Evolutionary conservation across 768 basidiomycete species (phyloP).

Genomic region (Boletus pseudo-olivaceus): DNA sequence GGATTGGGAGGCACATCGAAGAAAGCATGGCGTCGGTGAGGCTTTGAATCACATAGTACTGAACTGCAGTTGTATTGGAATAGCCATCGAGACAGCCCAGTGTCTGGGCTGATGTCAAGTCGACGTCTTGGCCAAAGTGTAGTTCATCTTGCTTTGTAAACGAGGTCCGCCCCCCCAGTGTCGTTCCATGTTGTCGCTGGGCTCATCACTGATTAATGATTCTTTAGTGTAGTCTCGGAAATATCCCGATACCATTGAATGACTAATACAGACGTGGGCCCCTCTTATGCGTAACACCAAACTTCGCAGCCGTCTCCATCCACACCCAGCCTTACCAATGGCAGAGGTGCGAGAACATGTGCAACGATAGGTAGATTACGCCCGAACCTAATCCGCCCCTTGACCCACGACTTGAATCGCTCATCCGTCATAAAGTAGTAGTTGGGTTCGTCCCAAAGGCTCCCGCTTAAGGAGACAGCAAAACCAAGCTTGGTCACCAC

Average conservation of each 20-base stretch:
- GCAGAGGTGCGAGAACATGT: conserved; percentile 18
- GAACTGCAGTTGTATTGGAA: neutral
- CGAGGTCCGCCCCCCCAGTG: neutral
- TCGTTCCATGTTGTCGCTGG: too few relatives aligned
- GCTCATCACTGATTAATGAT: too few relatives aligned
- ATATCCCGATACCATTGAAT: neutral
- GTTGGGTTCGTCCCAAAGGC: conserved; percentile 25
- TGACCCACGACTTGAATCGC: conserved; percentile 34
- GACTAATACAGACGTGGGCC: neutral
- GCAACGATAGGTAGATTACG: conserved; percentile 36
- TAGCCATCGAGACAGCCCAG: too few relatives aligned
- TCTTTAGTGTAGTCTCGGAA: too few relatives aligned
- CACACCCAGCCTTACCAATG: conserved; percentile 18
- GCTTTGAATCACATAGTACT: neutral
- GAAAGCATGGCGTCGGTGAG: neutral
- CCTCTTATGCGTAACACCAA: conserved; percentile 19
- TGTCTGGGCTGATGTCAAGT: neutral
- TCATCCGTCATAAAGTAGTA: conserved; percentile 32
- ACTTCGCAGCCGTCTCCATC: conserved; percentile 19
- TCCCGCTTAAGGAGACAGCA: conserved; percentile 32
- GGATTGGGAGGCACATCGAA: neutral
- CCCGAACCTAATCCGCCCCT: conserved; percentile 30
- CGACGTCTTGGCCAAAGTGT: neutral
- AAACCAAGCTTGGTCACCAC: conserved; percentile 38
- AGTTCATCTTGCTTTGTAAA: neutral